Base-by-base conservation (phyloP, 1,284 basidiomycete species). In the Hortiboletus rubellus region DNA sequence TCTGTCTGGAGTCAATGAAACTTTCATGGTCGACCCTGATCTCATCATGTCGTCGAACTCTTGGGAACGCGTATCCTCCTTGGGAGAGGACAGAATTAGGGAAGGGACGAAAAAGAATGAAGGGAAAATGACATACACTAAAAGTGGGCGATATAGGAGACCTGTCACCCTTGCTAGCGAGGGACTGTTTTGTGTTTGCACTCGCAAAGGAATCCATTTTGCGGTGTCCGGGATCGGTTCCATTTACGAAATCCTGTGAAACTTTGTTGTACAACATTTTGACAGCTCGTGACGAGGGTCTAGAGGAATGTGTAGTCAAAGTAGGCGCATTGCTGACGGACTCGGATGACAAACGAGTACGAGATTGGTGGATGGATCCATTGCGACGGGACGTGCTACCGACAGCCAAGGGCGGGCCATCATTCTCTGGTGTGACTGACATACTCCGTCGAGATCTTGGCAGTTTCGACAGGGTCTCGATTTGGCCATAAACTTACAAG, bases 21-120 rank as follows among this genome's bases (percentile, higher is more conserved):
- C 89, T 72, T 95, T 96, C 88, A 96, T 91, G 10, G 94, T 96
- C 54, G 89, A 80, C 54, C 88, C 86, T 58, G 91, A 93, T 52
- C 85, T 84, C 83, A 97, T 87, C 70, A 96, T 78, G 70, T 92
- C 86, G 74, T 97, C 94, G 72, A 97, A 97, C 71, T 95, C 91
- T 59, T 89, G 81, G 57, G 82, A 78, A 63, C 82, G 76, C 17
- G 78, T 76, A 44, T 81, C 78, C 64, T 82, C 82, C 80, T 86
- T 60, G 54, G 51, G 54, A 60, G 52, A 49, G 17, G 30, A 42
- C 17, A 33, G 17, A 22, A 50, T 62, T 31, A 54, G 40, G 42
- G 51, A 55, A 31, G 47, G 40, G n/a, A 41, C 14, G 24, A 46
- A 45, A 48, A 27, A 42, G 5, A 53, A 57, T 15, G 49, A 45